A percentile compares a stretch with the other conserved stretches of the same genome.
Evolutionary conservation across 306 rosid genomes (phyloP).

Genomic region (Sechiopsis laciniata): DNA sequence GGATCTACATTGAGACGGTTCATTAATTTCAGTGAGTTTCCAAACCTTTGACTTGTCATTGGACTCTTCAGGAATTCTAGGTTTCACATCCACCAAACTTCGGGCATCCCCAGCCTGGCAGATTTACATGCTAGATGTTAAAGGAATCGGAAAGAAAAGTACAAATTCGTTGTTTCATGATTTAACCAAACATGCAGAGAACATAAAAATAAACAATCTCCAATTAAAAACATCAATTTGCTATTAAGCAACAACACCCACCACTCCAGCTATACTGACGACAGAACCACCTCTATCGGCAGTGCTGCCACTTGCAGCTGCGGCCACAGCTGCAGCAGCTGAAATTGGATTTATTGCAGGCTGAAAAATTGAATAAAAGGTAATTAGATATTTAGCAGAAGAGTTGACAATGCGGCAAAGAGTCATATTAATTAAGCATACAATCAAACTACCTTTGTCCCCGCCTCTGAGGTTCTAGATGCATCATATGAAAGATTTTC

Average conservation of each 20-base stretch:
- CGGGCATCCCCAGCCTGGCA: constrained; percentile 82
- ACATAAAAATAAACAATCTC: not conserved
- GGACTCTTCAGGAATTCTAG: constrained; percentile 85
- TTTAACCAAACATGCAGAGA: not conserved
- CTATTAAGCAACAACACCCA: constrained; percentile 31
- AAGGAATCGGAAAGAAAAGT: not conserved
- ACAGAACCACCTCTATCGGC: constrained; percentile 66
- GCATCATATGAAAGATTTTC: constrained; percentile 72
- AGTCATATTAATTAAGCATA: constrained; percentile 15
- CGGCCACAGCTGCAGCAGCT: constrained; percentile 44
- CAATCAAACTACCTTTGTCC: constrained; percentile 54
- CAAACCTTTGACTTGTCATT: constrained; percentile 95
- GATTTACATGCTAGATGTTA: constrained; percentile 24
- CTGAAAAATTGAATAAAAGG: constrained; percentile 37
- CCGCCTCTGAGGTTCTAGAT: constrained; percentile 71
- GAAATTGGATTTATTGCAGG: constrained; percentile 75
- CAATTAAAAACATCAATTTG: constrained; percentile 6
- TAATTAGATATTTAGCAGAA: constrained; percentile 23
- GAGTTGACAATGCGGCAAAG: constrained; percentile 6
- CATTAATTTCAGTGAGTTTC: constrained; percentile 91
- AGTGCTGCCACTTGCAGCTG: constrained; percentile 53
- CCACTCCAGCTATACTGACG: constrained; percentile 72
- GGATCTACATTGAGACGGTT: constrained; percentile 83
- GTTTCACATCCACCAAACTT: constrained; percentile 83
- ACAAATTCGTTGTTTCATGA: not conserved